Conservation (phyloP, 805 yeast species). For the Kockiozyma suomiensis region DNA sequence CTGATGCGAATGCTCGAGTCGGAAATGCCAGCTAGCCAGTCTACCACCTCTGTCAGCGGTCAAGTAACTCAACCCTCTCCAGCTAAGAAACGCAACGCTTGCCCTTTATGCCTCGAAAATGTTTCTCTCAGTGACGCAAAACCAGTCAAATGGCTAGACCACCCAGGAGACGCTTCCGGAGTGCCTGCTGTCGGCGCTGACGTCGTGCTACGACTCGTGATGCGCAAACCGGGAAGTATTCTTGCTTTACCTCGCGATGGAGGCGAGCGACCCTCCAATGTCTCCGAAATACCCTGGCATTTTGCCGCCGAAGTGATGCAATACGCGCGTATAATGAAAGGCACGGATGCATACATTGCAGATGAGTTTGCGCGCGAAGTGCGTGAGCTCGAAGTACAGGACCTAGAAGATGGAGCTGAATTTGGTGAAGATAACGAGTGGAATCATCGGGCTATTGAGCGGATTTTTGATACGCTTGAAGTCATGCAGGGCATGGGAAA, state of each 20-base stretch:
- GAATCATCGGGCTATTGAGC: slow-evolving; percentile 56
- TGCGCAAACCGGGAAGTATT: slow-evolving; percentile 50
- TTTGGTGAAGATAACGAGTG: slow-evolving; percentile 60
- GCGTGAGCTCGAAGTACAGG: slow-evolving; percentile 52
- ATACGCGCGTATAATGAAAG: slow-evolving; percentile 71
- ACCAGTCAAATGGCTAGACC: slow-evolving; percentile 58
- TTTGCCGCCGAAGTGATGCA: slow-evolving; percentile 47
- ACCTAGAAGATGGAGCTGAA: slow-evolving; percentile 58
- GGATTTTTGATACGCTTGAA: slow-evolving; percentile 54
- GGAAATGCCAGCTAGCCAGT: slow-evolving; percentile 38
- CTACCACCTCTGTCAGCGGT: not conserved
- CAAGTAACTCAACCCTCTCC: slow-evolving; percentile 1
- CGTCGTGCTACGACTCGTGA: slow-evolving; percentile 67
- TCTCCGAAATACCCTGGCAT: slow-evolving; percentile 60
- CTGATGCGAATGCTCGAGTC: slow-evolving; percentile 69
- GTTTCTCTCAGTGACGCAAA: slow-evolving; percentile 59
- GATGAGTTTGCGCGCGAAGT: slow-evolving; percentile 65
- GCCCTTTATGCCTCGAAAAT: slow-evolving; percentile 76
- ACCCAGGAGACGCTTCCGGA: slow-evolving; percentile 56
- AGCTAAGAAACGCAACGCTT: slow-evolving; percentile 57
- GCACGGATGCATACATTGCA: slow-evolving; percentile 56
- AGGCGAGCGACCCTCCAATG: slow-evolving; percentile 22
- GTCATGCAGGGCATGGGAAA: slow-evolving; percentile 43
- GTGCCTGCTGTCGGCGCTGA: slow-evolving; percentile 60
- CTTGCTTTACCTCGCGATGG: slow-evolving; percentile 55